Base-by-base conservation (phyloP, 176 grass and related monocot genomes). In the Eleusine indica region DNA sequence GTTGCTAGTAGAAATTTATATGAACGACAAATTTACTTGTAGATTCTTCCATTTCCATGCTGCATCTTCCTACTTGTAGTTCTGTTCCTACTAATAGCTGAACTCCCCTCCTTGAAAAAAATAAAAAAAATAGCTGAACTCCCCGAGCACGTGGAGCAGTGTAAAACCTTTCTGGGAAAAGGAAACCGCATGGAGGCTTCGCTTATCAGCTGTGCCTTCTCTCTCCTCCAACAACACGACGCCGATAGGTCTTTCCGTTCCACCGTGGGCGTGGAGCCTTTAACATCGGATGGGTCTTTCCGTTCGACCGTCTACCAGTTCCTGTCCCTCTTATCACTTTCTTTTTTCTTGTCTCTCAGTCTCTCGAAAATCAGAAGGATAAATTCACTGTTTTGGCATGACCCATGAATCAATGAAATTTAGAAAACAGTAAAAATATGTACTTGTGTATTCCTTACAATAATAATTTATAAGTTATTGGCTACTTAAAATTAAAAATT, bases 141-240 rank as follows among this genome's bases (percentile, higher is more conserved):
- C 38, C 11, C 3, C 6, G 5, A 22, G 19, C 60, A 68, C 14
- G 77, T 58, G 77, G 46, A 30, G 17, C 39, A 44, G 60, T 53
- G 18, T 17, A 39, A 29, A 63, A 60, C 16, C 13, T 53, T 70
- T 0, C 22, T 4, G 37, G 10, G 22, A 9, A 7, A 12, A 66
- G 18, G 84, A 86, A 86, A 22, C 18, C 18, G 11, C 77, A 2
- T 0, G 40, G 83, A 66, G 85, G 78, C 57, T 89, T 82, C 88
- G 43, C 41, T 0, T n/a, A 43, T 76, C 69, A 10, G 48, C 6
- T 22, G 15, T 7, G 9, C 7, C 1, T 40, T 46, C 3, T 12
- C 15, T 19, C 28, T 5, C 38, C 2, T n/a, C 38, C 73, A 32
- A 46, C 47, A 44, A 65, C 25, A 46, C 8, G 2, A 28, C 1